These are phyloP conservation scores for Trichophyton schoenleinii DNA, from an alignment of 2,329 filamentous ascomycete species.

Conservation along the genomic window DNA sequence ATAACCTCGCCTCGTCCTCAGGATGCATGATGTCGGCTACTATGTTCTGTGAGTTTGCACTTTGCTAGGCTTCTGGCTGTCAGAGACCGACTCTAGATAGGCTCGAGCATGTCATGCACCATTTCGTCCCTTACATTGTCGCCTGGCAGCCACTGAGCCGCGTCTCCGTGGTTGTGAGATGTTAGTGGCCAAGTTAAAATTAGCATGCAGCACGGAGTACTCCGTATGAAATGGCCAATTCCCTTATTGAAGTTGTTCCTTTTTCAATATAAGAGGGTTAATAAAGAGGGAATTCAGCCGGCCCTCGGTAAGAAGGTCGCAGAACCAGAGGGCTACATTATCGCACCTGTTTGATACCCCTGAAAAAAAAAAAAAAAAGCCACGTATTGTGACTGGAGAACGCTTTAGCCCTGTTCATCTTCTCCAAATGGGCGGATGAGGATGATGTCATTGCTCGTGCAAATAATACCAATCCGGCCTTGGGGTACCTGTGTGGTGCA, in stretches of 20 bases:
- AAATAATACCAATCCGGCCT: slow-evolving; percentile 39
- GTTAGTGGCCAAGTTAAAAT: slow-evolving; percentile 46
- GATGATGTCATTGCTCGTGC: slow-evolving; percentile 33
- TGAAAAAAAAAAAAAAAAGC: slow-evolving; percentile 24
- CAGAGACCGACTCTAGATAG: too few species aligned
- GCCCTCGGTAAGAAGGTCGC: slow-evolving; percentile 35
- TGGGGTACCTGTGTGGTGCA: slow-evolving; percentile 42
- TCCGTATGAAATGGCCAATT: slow-evolving; percentile 41
- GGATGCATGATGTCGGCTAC: too few species aligned
- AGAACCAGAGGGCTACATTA: slow-evolving; percentile 37
- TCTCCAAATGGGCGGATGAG: slow-evolving; percentile 43
- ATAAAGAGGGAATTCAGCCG: slow-evolving; percentile 40
- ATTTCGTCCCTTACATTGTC: too few species aligned
- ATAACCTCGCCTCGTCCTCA: too few species aligned
- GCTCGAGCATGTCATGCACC: too few species aligned
- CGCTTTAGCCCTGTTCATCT: slow-evolving; percentile 51
- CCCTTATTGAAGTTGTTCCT: slow-evolving; percentile 28
- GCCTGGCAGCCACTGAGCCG: too few species aligned
- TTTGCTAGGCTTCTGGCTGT: too few species aligned
- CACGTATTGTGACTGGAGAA: slow-evolving; percentile 42
- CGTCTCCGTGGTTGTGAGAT: too few species aligned
- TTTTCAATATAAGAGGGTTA: slow-evolving; percentile 29
- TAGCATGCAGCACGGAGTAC: slow-evolving; percentile 35
- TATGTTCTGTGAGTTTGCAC: too few species aligned
- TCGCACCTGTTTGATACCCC: slow-evolving; percentile 44